Base-by-base conservation (phyloP, 2,329 filamentous ascomycete species). In the Stagonosporopsis cucurbitacearum region DNA sequence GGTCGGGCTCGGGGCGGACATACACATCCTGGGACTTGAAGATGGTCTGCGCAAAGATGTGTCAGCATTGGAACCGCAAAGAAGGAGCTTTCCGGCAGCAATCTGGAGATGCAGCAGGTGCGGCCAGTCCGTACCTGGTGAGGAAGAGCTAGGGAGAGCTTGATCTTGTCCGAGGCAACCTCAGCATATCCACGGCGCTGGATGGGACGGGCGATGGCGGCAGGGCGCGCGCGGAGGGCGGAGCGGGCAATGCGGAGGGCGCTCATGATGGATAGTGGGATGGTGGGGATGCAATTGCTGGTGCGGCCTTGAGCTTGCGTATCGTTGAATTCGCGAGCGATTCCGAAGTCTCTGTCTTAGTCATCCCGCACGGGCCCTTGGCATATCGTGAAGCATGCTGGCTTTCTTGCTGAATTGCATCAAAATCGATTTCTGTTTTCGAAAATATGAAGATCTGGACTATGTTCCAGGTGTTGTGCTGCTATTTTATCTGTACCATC, bases 131-230 rank as follows among this genome's bases (percentile, higher is more conserved):
- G 81, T 92, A 98, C 95, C 92, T 97, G 91, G 83, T 98, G 94
- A 82, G 95, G 95, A 72, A 99, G 90, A 78, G 91, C 88, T 83
- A 99, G 85, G 85, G 92, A 96, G 83, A 99, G 88, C 88, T 96
- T 96, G 86, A 99, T 96, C 78, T 82, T 82, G 77, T 82, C 80
- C 55, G 79, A 73, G 67, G 79, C 80, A 67, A 81, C 80, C 70
- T 82, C 80, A 70, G 80, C 95, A 79, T 99, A 99, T 73, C 89
- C 88, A 85, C 95, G 88, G 80, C 92, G 89, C 84, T 93, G 90
- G 67, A 91, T 75, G 71, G 90, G 87, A 69, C 87, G 84, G 78
- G 88, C 86, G 80, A 94, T 82, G 78, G 88, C 85, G 75, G 89
- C 82, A 76, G 92, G 89, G 63, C 69, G 89, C 76, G 87, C 91